phyloP scores from a whole-genome alignment of 352 stramenopile genomes.

The Phytopythium oedochilum region DNA sequence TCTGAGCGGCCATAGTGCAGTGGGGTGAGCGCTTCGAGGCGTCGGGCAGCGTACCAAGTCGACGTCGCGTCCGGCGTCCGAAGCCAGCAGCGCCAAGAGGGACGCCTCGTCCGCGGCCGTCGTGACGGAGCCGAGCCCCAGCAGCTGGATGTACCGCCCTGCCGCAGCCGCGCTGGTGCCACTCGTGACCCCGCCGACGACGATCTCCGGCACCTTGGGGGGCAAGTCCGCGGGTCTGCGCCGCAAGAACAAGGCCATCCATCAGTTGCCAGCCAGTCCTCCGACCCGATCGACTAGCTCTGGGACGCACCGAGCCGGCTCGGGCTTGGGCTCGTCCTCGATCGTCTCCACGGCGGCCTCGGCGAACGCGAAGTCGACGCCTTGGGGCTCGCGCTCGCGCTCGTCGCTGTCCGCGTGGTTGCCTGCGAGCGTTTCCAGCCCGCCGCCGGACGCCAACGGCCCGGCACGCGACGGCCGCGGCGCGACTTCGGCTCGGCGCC shows the following conservation, averaged over 20 bases:
- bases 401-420: conserved; percentile 8
- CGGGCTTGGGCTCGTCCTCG: not conserved
- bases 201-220: conserved; percentile 60
- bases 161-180: conserved; percentile 35
- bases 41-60: conserved; percentile 34
- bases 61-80: conserved; percentile 19
- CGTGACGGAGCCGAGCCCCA: conserved; percentile 53
- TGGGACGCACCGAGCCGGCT: not conserved
- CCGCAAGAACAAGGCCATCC: not conserved
- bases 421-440: not conserved
- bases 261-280: not conserved
- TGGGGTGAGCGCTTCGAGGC: not conserved
- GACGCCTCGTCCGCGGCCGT: conserved; percentile 25
- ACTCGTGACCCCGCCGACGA: conserved; percentile 36
- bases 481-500: not conserved
- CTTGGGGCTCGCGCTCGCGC: conserved; percentile 17
- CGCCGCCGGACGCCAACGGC: not conserved
- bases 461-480: not conserved
- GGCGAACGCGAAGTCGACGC: conserved; percentile 44
- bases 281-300: too few species aligned
- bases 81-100: conserved; percentile 33
- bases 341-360: conserved; percentile 7
- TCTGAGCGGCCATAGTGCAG: not conserved
- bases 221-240: conserved; percentile 20
- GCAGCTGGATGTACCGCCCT: conserved; percentile 68